Evolutionary conservation across 768 basidiomycete species (phyloP).

Genomic region (Boletus eberwhitei): DNA sequence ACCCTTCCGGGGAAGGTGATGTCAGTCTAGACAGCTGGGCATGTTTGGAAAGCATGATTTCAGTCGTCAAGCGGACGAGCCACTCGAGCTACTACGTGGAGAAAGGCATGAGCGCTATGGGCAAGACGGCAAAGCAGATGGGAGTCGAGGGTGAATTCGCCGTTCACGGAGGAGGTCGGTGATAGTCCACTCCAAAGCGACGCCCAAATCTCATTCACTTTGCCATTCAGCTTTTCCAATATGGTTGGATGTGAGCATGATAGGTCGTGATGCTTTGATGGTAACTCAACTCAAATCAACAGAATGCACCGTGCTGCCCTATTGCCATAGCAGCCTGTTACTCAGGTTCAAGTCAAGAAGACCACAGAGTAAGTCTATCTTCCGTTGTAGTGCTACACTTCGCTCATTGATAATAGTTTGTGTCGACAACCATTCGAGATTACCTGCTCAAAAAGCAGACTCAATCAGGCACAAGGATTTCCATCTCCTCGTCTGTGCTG

Average conservation of each 20-base stretch:
- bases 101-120: constrained; percentile 82
- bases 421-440: constrained; percentile 63
- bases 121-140: constrained; percentile 70
- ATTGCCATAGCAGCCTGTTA: constrained; percentile 77
- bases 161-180: constrained; percentile 76
- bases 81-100: constrained; percentile 86
- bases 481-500: constrained; percentile 24
- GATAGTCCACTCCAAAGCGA: not conserved
- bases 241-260: constrained; percentile 65
- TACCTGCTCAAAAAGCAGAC: constrained; percentile 58
- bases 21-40: constrained; percentile 81
- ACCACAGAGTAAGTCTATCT: constrained; percentile 63
- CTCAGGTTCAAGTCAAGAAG: constrained; percentile 78
- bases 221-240: constrained; percentile 69
- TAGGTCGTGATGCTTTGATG: not conserved
- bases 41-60: constrained; percentile 74
- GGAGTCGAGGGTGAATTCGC: constrained; percentile 63
- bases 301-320: constrained; percentile 84
- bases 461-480: constrained; percentile 19
- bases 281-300: constrained; percentile 3
- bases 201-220: not conserved
- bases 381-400: not conserved
- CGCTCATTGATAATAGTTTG: constrained; percentile 43
- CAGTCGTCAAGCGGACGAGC: constrained; percentile 73
- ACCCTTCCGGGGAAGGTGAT: constrained; percentile 62